Evolutionary conservation across 2,329 filamentous ascomycete species (phyloP), one percentile per base, ranked within the genome.

Genomic region (Hymenoscyphus fraxineus): DNA sequence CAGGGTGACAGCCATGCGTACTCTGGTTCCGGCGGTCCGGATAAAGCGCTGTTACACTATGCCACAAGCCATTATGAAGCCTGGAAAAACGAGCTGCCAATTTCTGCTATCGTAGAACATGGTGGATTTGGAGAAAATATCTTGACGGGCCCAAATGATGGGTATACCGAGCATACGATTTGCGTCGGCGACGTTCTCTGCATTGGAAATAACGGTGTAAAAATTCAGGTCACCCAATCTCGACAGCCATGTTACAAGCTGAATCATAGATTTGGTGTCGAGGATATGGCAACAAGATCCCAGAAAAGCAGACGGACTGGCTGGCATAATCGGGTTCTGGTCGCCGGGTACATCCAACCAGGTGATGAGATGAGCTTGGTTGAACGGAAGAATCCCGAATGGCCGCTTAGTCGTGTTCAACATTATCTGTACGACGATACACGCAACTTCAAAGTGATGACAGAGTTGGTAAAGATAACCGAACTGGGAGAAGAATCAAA

Each of bases 201-300:
- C 0, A 79, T 88, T 6, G 70, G 73, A 67, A 74, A 60, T 65
- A 19, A 68, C 16, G 61, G 64, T 2, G 47, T 84, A 5, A 47
- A 15, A 32, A 78, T 88, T 0, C 83, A 88, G 68, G 82, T 88
- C 39, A 84, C 81, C 64, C 77, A 87, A 38, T 86, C 86, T 0
- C 80, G 87, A 10, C 81, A 84, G 67, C 87, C 87, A 9, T 89
- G 87, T 76, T 89, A 84, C 77, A 90, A 89, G 72, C 80, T 90
- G 12, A 90, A 89, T 72, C 86, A 89, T 69, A 84, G 87, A 1
- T 90, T 90, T 73, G 80, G 82, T 41, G 77, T 88, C 12, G 85
- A 84, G 69, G 83, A 87, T 67, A 88, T 89, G 74, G 83, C 86
- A 5, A 82, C 82, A 0, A 77, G 80, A 22, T 83, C 85, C 0